Percentiles rank a stretch among this genome's conserved stretches.
phyloP scores from a whole-genome alignment of 2,329 filamentous ascomycete genomes.

The Botryotinia convoluta region DNA sequence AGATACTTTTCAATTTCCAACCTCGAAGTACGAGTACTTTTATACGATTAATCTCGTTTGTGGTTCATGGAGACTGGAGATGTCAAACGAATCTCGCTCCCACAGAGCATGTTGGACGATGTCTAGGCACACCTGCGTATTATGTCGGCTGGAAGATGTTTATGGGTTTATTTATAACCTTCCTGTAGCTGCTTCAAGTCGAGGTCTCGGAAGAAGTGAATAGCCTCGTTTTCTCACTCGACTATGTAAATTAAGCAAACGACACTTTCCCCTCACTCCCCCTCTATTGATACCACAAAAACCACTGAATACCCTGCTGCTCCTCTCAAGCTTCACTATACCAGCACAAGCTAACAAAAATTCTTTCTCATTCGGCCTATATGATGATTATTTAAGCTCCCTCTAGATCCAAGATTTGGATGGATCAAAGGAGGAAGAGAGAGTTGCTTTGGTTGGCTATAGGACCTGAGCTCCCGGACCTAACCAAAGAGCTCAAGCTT shows the following conservation, averaged over 20 bases:
- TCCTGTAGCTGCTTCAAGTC: neutral
- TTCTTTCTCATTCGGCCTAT: neutral
- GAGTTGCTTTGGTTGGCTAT: neutral
- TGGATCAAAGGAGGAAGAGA: neutral
- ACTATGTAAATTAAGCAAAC: neutral
- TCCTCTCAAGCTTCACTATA: neutral
- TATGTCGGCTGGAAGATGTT: neutral
- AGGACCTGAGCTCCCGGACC: neutral
- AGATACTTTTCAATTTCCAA: accelerated
- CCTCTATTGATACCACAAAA: neutral
- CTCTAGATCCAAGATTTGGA: neutral
- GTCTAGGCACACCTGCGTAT: too few species aligned
- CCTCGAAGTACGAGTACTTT: neutral
- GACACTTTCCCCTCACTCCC: neutral
- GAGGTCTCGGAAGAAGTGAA: neutral
- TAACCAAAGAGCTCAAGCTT: accelerated
- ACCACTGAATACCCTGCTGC: neutral
- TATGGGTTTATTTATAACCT: neutral
- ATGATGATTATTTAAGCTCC: neutral
- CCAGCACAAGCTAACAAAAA: neutral
- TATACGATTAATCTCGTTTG: accelerated
- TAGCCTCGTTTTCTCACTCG: neutral
- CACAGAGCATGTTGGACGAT: too few species aligned
- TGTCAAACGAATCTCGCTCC: neutral
- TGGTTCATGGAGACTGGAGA: neutral